Conservation (phyloP, 1,284 basidiomycete genomes). For the Tilletia setariae region DNA sequence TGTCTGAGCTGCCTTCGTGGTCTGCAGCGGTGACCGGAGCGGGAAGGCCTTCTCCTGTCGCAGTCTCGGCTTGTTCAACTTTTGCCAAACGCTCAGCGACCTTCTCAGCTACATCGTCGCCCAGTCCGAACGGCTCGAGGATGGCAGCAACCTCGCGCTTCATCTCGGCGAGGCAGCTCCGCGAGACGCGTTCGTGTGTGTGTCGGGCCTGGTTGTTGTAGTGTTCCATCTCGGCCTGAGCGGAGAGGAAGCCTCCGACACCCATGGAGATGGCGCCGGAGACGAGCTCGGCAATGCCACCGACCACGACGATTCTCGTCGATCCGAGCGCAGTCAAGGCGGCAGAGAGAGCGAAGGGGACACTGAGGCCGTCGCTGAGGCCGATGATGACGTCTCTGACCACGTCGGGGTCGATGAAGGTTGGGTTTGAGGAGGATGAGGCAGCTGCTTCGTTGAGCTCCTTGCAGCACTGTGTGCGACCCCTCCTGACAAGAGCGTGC, state of each 20-base stretch:
- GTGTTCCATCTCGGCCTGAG: slow-evolving; percentile 91
- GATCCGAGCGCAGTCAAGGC: slow-evolving; percentile 86
- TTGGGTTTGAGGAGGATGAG: slow-evolving; percentile 52
- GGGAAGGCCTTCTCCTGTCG: not conserved
- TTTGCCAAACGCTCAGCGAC: slow-evolving; percentile 61
- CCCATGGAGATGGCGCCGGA: slow-evolving; percentile 73
- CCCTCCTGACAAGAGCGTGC: slow-evolving; percentile 55
- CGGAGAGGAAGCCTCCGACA: slow-evolving; percentile 92
- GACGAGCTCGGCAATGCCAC: slow-evolving; percentile 73
- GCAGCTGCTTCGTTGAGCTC: slow-evolving; percentile 74
- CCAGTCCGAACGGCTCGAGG: slow-evolving; percentile 81
- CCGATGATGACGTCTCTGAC: slow-evolving; percentile 82
- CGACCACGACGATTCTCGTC: slow-evolving; percentile 80
- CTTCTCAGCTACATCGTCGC: slow-evolving; percentile 71
- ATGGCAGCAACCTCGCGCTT: slow-evolving; percentile 88
- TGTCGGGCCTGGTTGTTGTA: slow-evolving; percentile 32
- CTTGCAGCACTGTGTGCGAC: slow-evolving; percentile 68
- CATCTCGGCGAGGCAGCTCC: slow-evolving; percentile 88
- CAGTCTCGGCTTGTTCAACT: slow-evolving; percentile 14
- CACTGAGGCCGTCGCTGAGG: slow-evolving; percentile 90
- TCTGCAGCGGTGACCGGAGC: not conserved
- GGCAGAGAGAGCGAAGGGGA: slow-evolving; percentile 59
- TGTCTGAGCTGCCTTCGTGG: not conserved
- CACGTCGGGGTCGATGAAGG: slow-evolving; percentile 75
- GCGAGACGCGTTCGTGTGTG: slow-evolving; percentile 69